These are phyloP conservation scores for Hippophae tibetana DNA, from an alignment of 306 rosid genomes.

Conservation along the genomic window DNA sequence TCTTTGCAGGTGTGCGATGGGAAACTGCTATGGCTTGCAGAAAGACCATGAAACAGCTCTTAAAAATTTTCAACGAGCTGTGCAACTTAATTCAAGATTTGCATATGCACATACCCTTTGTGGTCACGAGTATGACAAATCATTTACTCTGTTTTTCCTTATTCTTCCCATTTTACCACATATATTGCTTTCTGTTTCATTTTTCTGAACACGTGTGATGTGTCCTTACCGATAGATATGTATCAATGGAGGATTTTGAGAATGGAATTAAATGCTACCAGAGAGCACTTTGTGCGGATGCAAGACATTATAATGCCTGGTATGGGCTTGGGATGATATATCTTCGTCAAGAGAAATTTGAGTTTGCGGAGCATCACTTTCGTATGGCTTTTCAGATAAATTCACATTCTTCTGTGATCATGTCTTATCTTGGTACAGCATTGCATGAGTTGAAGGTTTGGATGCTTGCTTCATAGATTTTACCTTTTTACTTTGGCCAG, in stretches of 20 bases:
- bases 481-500: background rate
- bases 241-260: constrained; percentile 92
- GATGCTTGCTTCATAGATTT: constrained; percentile 17
- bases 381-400: constrained; percentile 79
- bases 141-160: constrained; percentile 1
- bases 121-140: constrained; percentile 85
- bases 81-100: constrained; percentile 81
- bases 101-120: constrained; percentile 99
- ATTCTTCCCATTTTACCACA: background rate
- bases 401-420: constrained; percentile 78
- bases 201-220: background rate
- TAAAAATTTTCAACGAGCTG: constrained; percentile 95
- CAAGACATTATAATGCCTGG: constrained; percentile 94
- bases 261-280: constrained; percentile 90
- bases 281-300: constrained; percentile 80
- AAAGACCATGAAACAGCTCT: constrained; percentile 55
- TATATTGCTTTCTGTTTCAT: background rate
- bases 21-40: constrained; percentile 60
- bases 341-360: constrained; percentile 90
- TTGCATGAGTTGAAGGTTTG: constrained; percentile 84
- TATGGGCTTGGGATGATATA: constrained; percentile 98
- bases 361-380: constrained; percentile 92
- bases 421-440: constrained; percentile 88
- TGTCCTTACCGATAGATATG: constrained; percentile 47
- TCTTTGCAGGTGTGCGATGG: constrained; percentile 53